phyloP scores from a whole-genome alignment of 345 rosid species.

The Sonneratia caseolaris region DNA sequence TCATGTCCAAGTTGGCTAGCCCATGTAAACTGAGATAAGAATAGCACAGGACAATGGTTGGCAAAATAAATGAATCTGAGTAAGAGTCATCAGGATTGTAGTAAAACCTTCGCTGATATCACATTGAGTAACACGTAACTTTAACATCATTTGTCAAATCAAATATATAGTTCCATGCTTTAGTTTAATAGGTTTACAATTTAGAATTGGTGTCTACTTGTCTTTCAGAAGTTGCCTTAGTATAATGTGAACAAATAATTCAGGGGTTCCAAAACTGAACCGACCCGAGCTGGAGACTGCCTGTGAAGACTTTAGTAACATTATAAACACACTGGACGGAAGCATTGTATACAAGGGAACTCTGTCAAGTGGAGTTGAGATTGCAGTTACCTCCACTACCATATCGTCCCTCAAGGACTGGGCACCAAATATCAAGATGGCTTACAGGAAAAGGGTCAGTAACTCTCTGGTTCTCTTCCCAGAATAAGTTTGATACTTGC shows the following conservation, averaged over 20 bases:
- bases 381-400: conserved; percentile 59
- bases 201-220: neutral
- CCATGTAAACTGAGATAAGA: too few species aligned
- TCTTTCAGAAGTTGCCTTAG: neutral
- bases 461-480: neutral
- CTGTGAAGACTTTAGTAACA: conserved; percentile 98
- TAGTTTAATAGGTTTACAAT: neutral
- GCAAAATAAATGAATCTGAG: too few species aligned
- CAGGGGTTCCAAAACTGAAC: conserved; percentile 93
- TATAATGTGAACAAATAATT: too few species aligned
- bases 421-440: conserved; percentile 53
- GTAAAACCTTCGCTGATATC: too few species aligned
- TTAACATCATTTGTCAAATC: neutral
- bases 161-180: neutral
- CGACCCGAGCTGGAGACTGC: conserved; percentile 84
- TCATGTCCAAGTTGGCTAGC: too few species aligned
- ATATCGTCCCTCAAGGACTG: conserved; percentile 47
- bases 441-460: conserved; percentile 64
- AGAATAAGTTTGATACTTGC: neutral
- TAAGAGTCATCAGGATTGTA: too few species aligned
- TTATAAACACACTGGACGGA: conserved; percentile 47
- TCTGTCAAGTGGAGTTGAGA: conserved; percentile 94
- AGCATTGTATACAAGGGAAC: conserved; percentile 85
- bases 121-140: neutral
- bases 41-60: too few species aligned